Conservation (phyloP, 129 eudicot genomes). For the Scalesia atractyloides region DNA sequence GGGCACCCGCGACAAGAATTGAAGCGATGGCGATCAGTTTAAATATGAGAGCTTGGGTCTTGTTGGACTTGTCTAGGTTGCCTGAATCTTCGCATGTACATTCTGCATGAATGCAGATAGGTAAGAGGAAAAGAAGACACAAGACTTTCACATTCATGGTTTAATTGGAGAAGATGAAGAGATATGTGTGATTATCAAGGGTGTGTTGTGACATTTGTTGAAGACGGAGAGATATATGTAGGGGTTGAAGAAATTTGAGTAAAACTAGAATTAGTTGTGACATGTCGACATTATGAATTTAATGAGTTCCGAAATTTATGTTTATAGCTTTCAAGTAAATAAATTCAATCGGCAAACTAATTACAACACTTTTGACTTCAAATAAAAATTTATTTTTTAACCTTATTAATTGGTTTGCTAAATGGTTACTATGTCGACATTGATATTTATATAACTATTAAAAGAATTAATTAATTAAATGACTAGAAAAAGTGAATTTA, state of each 20-base stretch:
- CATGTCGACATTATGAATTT: neutral
- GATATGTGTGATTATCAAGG: neutral
- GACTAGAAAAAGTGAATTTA: no score
- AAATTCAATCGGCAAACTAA: no score
- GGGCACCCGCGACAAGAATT: slow-evolving; percentile 36
- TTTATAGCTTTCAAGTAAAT: no score
- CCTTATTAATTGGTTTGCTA: no score
- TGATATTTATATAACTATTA: no score
- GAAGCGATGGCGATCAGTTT: slow-evolving; percentile 42
- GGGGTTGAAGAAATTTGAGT: neutral
- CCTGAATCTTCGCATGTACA: slow-evolving; percentile 28
- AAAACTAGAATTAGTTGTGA: neutral
- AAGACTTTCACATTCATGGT: slow-evolving; percentile 13
- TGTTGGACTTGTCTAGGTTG: slow-evolving; percentile 2
- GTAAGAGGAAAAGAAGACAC: slow-evolving; percentile 26
- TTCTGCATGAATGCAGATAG: slow-evolving; percentile 25
- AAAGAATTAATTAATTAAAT: no score
- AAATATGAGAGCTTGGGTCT: slow-evolving; percentile 24
- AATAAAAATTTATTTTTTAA: no score
- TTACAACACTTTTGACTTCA: no score
- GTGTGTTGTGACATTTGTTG: neutral
- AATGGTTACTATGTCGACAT: no score
- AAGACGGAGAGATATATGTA: neutral
- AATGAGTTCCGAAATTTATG: neutral
- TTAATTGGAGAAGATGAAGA: neutral